Evolutionary conservation across 2,329 filamentous ascomycete genomes (phyloP).

Genomic region (Colletotrichum tabaci): DNA sequence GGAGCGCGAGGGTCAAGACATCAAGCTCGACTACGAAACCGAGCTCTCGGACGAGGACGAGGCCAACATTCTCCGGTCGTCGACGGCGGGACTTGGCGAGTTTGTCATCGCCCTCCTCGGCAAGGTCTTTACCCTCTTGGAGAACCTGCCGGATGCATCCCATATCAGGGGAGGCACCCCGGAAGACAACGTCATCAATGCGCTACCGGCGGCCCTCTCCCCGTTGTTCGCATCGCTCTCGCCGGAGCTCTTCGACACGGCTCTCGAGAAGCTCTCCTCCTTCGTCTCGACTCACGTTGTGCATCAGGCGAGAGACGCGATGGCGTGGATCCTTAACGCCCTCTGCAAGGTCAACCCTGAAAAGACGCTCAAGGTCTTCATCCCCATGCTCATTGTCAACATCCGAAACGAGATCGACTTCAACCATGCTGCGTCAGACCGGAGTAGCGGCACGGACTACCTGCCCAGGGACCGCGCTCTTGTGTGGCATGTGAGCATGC

Average conservation of each 20-base stretch:
- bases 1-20: constrained; percentile 87
- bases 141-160: constrained; percentile 93
- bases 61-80: constrained; percentile 89
- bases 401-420: constrained; percentile 98
- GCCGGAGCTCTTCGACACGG: constrained; percentile 92
- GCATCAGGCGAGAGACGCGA: constrained; percentile 95
- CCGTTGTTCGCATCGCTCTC: constrained; percentile 93
- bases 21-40: constrained; percentile 87
- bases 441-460: constrained; percentile 94
- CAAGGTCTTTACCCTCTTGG: constrained; percentile 93
- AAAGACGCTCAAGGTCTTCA: constrained; percentile 90
- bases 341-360: constrained; percentile 96
- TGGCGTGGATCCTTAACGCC: constrained; percentile 98
- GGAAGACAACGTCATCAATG: constrained; percentile 97
- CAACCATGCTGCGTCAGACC: constrained; percentile 94
- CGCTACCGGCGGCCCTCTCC: constrained; percentile 89
- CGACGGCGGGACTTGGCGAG: constrained; percentile 93
- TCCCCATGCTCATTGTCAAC: constrained; percentile 90
- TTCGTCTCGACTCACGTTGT: constrained; percentile 97
- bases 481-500: constrained; percentile 96
- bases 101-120: constrained; percentile 93
- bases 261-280: constrained; percentile 89
- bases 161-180: constrained; percentile 91
- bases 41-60: constrained; percentile 91
- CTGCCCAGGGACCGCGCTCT: constrained; percentile 91